Conservation (phyloP, 805 yeast genomes). For the Wickerhamiella brachini region DNA sequence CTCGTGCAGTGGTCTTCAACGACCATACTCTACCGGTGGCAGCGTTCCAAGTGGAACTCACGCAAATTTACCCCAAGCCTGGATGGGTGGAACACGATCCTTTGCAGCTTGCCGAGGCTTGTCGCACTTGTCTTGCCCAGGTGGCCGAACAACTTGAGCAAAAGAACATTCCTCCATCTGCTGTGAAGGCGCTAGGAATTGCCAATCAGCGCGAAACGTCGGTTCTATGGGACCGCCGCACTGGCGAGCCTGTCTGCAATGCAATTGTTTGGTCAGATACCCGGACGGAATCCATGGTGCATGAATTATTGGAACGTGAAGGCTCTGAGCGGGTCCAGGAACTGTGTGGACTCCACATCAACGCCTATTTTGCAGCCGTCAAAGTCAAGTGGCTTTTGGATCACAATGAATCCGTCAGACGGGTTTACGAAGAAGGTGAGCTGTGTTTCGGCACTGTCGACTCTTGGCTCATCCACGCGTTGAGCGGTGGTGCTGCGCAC, state of each 20-base stretch:
- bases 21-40: conserved; percentile 65
- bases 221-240: conserved; percentile 63
- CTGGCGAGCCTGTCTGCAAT: conserved; percentile 70
- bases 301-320: conserved; percentile 42
- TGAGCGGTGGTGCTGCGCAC: conserved; percentile 50
- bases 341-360: conserved; percentile 73
- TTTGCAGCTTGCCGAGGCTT: conserved; percentile 63
- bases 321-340: conserved; percentile 43
- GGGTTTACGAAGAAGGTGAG: conserved; percentile 60
- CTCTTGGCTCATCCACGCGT: conserved; percentile 80
- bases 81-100: conserved; percentile 92
- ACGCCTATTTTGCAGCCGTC: conserved; percentile 84
- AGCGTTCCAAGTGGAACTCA: conserved; percentile 80
- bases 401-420: conserved; percentile 51
- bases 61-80: conserved; percentile 30
- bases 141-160: conserved; percentile 23
- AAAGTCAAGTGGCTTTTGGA: conserved; percentile 83
- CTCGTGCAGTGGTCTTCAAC: conserved; percentile 72
- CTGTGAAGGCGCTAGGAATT: conserved; percentile 64
- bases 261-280: conserved; percentile 97
- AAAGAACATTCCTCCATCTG: conserved; percentile 23
- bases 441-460: conserved; percentile 90
- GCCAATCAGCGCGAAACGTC: conserved; percentile 97
- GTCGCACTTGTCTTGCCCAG: conserved; percentile 51
- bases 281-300: conserved; percentile 62